Evolutionary conservation across 331 rosid genomes (phyloP), one percentile per base, ranked within the genome.

Genomic region (Quercus tomentella): DNA sequence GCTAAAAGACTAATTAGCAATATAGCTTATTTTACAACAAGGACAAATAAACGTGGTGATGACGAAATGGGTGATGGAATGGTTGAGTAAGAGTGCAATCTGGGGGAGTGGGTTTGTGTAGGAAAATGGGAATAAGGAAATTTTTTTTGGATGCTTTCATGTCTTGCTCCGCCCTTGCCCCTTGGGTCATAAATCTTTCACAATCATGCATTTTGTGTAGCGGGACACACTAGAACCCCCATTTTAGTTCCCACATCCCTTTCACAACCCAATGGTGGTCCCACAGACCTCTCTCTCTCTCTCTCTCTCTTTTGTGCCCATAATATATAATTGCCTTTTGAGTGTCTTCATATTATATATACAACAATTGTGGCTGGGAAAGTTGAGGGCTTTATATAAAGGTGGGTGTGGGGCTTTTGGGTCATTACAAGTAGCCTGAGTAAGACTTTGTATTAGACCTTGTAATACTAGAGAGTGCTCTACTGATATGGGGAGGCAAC

Each of bases 51-150:
- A 87, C 97, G 92, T 92, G 76, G 92, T 78, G 89, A 89, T 92
- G 97, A 94, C 94, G 97, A 87, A 91, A 91, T 85, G 80, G 76
- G 16, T 87, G 90, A 87, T 84, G 87, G 74, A 73, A 81, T 78
- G 96, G 85, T 92, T 80, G 97, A 94, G 98, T 94, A 94, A 88
- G 94, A 91, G 88, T 88, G 93, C 89, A 91, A 88, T 76, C 81
- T 77, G 77, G 66, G 89, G 79, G 73, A 85, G 82, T 79, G 89
- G 85, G 70, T 37, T 74, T 81, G 77, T 82, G 82, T 86, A 70
- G 85, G 82, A 84, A 82, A 82, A 82, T 66, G 75, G 75, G 75
- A 82, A 41, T 41, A 41, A 83, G 75, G 65, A 76, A 74, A 66
- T 17, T 45, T 31, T 72, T 76, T 69, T 68, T 54, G 51, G 86